Conservation (phyloP, 2,329 filamentous ascomycete species). For the Monosporascus sp. region DNA sequence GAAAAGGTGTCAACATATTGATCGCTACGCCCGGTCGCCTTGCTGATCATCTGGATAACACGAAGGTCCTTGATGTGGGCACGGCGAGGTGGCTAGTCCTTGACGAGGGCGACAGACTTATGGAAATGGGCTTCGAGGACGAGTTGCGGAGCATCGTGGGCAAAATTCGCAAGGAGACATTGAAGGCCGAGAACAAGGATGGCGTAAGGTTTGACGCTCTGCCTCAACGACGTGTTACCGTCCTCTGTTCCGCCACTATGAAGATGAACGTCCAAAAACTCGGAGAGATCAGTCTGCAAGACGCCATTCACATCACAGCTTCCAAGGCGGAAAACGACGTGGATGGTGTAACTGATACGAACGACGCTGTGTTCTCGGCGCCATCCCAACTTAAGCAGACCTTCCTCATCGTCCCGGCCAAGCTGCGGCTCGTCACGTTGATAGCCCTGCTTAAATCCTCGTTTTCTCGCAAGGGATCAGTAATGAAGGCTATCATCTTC, state of each 20-base stretch:
- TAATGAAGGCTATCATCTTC: conserved; percentile 97
- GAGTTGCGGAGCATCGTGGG: conserved; percentile 84
- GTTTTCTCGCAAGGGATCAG: conserved; percentile 81
- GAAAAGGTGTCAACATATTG: conserved; percentile 92
- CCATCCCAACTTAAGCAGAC: conserved; percentile 92
- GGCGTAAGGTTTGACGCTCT: conserved; percentile 56
- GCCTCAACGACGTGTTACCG: conserved; percentile 71
- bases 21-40: conserved; percentile 91
- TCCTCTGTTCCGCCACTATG: conserved; percentile 95
- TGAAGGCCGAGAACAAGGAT: conserved; percentile 55
- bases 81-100: conserved; percentile 90
- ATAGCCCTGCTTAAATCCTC: conserved; percentile 78
- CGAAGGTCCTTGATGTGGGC: conserved; percentile 79
- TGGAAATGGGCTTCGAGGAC: conserved; percentile 96
- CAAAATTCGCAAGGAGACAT: conserved; percentile 62
- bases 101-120: conserved; percentile 94
- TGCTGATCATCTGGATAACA: conserved; percentile 88
- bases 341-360: conserved; percentile 39
- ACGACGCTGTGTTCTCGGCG: conserved; percentile 63
- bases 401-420: conserved; percentile 81
- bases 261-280: conserved; percentile 95
- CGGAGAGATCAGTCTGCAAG: conserved; percentile 90
- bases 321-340: conserved; percentile 46
- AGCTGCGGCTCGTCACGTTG: conserved; percentile 83
- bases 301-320: conserved; percentile 81